Base-by-base conservation (phyloP, 345 rosid genomes). In the Cochlearia excelsa region DNA sequence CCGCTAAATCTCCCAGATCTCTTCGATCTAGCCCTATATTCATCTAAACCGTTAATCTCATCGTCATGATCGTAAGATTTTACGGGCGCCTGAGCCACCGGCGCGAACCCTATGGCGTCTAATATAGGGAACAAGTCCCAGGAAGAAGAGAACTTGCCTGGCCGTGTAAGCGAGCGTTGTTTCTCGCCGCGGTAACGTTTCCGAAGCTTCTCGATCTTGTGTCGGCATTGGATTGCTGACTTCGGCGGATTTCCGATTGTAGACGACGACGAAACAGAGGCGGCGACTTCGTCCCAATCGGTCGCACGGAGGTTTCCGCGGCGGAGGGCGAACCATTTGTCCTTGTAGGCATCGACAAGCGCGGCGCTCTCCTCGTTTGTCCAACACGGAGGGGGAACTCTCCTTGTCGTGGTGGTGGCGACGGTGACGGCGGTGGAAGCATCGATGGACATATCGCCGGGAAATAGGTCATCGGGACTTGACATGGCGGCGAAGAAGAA, bases 371-470 rank as follows among this genome's bases (percentile, higher is more conserved):
- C 90, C 3, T 80, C 84, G 26, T 66, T 74, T 51, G 76, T 79
- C 95, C 95, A 86, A 75, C 90, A 86, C 23, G 95, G 90, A 5
- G 95, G 88, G 3, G 90, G 88, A 5, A 82, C 87, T 57, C 83
- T 68, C 34, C 78, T 66, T 6, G 90, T 65, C 59, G 94, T 82
- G 45, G 91, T 83, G 3, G 87, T 90, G 59, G 90, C 82, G 61
- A 94, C 78, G 79, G 91, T 85, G 51, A 84, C 96, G 37, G 81
- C 68, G 61, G 86, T 76, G 26, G 74, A 67, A 38, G 61, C 65
- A 39, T 74, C 79, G 67, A 69, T 67, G 59, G 80, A 52, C 47
- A 73, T 67, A 64, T 79, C 73, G 79, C 77, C 83, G 73, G 84
- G 87, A 41, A 87, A 74, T 44, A 84, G 90, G 51, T 80, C 79